Conservation (phyloP, 1,284 basidiomycete species). For the Moesziomyces sp. region DNA sequence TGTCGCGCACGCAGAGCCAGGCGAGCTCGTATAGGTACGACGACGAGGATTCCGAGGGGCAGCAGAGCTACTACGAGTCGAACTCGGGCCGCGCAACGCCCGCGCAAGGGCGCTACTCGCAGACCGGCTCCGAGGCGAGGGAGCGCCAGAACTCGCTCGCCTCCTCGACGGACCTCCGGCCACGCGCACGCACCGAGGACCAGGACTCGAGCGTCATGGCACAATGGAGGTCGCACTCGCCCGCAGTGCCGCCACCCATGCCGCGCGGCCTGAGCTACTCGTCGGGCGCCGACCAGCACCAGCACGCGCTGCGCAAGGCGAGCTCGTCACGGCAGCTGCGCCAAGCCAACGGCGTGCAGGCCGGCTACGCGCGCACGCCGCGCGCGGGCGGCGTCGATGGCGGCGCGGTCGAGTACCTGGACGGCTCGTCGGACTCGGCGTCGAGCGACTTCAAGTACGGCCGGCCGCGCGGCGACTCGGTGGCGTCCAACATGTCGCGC, state of each 20-base stretch:
- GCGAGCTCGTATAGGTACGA: constrained; percentile 46
- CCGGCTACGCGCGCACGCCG: constrained; percentile 6
- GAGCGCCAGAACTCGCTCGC: constrained; percentile 47
- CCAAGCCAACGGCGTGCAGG: constrained; percentile 20
- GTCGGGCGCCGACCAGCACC: constrained; percentile 44
- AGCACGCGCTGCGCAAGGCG: constrained; percentile 54
- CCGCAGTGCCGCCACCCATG: constrained; percentile 49
- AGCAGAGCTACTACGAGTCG: constrained; percentile 34
- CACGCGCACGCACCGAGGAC: constrained; percentile 59
- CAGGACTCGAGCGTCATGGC: constrained; percentile 56
- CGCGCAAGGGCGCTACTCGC: constrained; percentile 46
- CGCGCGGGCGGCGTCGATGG: constrained; percentile 23
- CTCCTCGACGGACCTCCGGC: constrained; percentile 29
- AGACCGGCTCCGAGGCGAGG: constrained; percentile 49
- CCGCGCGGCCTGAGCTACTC: constrained; percentile 45
- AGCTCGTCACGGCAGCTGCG: constrained; percentile 54
- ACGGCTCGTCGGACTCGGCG: constrained; percentile 39
- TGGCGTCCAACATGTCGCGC: constrained; percentile 38
- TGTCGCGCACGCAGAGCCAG: constrained; percentile 49
- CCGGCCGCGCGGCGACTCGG: constrained; percentile 31
- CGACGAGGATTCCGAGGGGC: constrained; percentile 31
- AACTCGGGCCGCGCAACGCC: constrained; percentile 51
- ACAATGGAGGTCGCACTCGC: constrained; percentile 61
- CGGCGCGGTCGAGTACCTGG: constrained; percentile 47
- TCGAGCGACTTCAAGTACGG: constrained; percentile 20